Percentiles rank a stretch among this genome's conserved stretches.
Conservation (phyloP, 768 basidiomycete genomes). For the Rhizopogon vulgaris region DNA sequence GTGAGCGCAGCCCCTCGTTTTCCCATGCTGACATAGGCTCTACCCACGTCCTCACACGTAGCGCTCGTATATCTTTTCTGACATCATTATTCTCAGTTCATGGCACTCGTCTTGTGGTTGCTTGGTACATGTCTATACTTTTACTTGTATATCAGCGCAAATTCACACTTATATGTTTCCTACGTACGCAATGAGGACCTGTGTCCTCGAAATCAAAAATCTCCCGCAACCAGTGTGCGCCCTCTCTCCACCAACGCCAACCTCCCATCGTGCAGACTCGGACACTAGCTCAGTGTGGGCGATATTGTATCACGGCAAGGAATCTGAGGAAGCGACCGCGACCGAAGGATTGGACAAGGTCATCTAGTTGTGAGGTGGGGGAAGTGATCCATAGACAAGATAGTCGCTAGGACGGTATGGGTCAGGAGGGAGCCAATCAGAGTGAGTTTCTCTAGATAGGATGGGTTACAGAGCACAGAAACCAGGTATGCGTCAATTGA, state of each 20-base stretch:
- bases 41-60: no score
- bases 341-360: not conserved
- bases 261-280: not conserved
- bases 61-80: no score
- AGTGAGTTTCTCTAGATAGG: not conserved
- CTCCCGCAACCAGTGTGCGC: not conserved
- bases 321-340: not conserved
- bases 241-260: not conserved
- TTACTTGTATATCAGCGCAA: not conserved
- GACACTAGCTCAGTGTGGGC: not conserved
- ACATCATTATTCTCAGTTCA: not conserved
- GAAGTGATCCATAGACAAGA: not conserved
- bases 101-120: not conserved
- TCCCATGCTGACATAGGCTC: no score
- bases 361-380: not conserved
- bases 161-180: no score
- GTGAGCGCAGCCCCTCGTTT: no score
- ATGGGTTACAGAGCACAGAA: not conserved
- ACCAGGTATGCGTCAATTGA: not conserved
- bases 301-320: not conserved
- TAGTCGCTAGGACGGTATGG: not conserved
- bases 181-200: not conserved
- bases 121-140: not conserved
- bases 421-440: not conserved
- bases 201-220: not conserved